Conservation (phyloP, 108 stramenopile genomes). For the Conticribra guillardii region DNA sequence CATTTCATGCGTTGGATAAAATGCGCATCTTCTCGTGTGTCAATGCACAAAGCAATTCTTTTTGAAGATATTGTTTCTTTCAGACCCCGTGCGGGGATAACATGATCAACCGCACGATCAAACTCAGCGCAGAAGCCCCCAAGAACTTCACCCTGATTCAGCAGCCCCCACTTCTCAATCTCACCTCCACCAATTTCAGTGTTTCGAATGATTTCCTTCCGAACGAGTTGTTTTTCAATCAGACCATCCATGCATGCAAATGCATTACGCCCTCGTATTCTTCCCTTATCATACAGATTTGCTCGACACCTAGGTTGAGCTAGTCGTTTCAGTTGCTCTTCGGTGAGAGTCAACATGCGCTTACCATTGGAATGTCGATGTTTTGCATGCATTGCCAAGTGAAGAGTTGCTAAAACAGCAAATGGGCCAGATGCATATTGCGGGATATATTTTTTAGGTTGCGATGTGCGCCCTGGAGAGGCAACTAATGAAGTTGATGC, state of each 20-base stretch:
- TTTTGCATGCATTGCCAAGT: conserved; percentile 34
- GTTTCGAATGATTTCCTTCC: conserved; percentile 55
- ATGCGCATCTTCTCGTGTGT: conserved; percentile 52
- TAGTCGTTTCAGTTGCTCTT: conserved; percentile 51
- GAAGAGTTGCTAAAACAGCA: conserved; percentile 50
- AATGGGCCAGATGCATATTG: conserved; percentile 62
- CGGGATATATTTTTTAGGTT: conserved; percentile 35
- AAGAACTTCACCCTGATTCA: conserved; percentile 44
- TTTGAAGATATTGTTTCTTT: background rate
- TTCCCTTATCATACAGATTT: conserved; percentile 56
- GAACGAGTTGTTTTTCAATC: conserved; percentile 47
- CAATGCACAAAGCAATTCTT: conserved; percentile 40
- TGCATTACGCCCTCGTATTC: conserved; percentile 48
- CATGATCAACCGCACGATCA: conserved; percentile 35
- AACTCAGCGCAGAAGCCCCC: conserved; percentile 44
- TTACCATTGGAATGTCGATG: conserved; percentile 25
- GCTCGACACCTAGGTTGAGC: conserved; percentile 57
- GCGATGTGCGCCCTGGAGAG: background rate
- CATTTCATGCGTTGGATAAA: conserved; percentile 46
- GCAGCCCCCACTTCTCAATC: conserved; percentile 50
- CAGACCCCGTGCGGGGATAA: conserved; percentile 10
- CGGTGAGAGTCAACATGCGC: conserved; percentile 43
- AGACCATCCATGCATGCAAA: conserved; percentile 59
- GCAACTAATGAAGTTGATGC: background rate
- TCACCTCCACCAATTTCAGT: conserved; percentile 26